A percentile compares a stretch with the other conserved stretches of the same genome.
These are phyloP conservation scores for Globisporangium rhizosaccharum DNA, from an alignment of 352 stramenopile genomes.

Conservation along the genomic window DNA sequence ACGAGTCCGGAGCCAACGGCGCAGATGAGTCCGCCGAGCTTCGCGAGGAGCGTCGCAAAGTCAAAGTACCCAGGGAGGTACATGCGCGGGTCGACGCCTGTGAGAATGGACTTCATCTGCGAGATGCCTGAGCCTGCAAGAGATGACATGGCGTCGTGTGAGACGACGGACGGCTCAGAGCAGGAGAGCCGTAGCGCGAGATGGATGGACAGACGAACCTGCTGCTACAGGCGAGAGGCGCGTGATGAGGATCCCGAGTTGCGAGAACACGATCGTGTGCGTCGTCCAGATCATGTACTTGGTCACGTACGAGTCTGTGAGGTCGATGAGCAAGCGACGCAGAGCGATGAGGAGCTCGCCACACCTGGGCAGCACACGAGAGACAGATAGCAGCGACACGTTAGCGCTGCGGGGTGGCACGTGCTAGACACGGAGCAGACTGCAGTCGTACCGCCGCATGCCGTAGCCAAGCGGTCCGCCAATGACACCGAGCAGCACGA, in stretches of 20 bases:
- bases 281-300: slow-evolving; percentile 57
- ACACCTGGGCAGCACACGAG: slow-evolving; percentile 12
- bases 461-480: slow-evolving; percentile 70
- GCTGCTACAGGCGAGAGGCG: slow-evolving; percentile 63
- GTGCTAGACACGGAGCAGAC: neutral
- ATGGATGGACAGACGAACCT: slow-evolving; percentile 14
- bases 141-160: neutral
- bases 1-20: slow-evolving; percentile 91
- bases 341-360: slow-evolving; percentile 38
- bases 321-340: slow-evolving; percentile 33
- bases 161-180: neutral
- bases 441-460: slow-evolving; percentile 30
- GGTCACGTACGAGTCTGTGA: slow-evolving; percentile 20
- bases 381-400: neutral
- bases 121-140: slow-evolving; percentile 64
- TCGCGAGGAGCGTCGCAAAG: slow-evolving; percentile 78
- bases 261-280: slow-evolving; percentile 69
- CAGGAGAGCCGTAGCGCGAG: neutral
- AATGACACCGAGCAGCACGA: slow-evolving; percentile 77
- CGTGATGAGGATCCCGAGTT: slow-evolving; percentile 64
- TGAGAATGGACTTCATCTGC: slow-evolving; percentile 88
- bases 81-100: slow-evolving; percentile 74
- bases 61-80: slow-evolving; percentile 84
- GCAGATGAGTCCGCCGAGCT: slow-evolving; percentile 92
- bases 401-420: neutral